Evolutionary conservation across 257 asterid genomes (phyloP), one percentile per base, ranked within the genome.

Genomic region (Datura wrightii): DNA sequence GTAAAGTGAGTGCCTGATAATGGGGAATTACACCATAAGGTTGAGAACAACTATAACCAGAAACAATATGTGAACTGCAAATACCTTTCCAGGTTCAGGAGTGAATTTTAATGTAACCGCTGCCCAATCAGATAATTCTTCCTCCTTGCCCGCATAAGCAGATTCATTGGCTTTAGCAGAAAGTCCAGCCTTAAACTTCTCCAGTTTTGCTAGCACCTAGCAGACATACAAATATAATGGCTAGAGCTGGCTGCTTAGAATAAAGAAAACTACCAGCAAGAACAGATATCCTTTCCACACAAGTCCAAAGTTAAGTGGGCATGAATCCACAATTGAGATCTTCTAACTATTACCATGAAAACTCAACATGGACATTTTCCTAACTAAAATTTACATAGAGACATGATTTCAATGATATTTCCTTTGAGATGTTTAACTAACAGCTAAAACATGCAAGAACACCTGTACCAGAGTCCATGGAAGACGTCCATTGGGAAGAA

Each of bases 31-130:
- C 58, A 34, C 63, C 63, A 52, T 34, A 52, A 78, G 82, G n/a
- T 53, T 16, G 7, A 78, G 62, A 52, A 37, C 82, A 50, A 76
- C 56, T 71, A 39, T 10, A 71, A 44, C 79, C 39, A 71, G 56
- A 19, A 71, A 44, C 56, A 42, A 71, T 2, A 10, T 44, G n/a
- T 2, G n/a, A 44, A 71, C 10, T 76, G 31, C 41, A 74, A 13
- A 36, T 88, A 94, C 98, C 98, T 97, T 95, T 84, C 93, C 91
- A 84, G 88, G 86, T 87, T 95, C 99, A 37, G 92, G 92, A 85
- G 93, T 90, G 91, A 97, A 97, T 87, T 92, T 87, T 80, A 97
- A 90, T 82, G 76, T 82, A 74, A 74, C 89, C 46, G 89, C 90
- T 91, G 88, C 90, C 99, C 98, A 95, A 81, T 88, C 91, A 55